A percentile compares a stretch with the other conserved stretches of the same genome.
Evolutionary conservation across 2,329 filamentous ascomycete species (phyloP).

Genomic region (Botrytis galanthina): DNA sequence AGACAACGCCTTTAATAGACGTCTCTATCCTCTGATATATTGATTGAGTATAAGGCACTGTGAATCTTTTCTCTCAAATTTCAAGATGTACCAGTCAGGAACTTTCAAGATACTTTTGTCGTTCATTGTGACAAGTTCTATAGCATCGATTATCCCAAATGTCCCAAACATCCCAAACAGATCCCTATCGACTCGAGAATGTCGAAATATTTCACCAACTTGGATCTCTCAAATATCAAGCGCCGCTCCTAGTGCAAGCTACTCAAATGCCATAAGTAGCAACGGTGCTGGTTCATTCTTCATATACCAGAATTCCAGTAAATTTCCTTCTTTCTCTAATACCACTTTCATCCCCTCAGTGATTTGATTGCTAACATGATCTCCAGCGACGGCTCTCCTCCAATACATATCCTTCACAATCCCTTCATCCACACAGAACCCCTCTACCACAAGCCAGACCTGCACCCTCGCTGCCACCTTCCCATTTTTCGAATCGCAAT

Average conservation of each 20-base stretch:
- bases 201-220: not conserved
- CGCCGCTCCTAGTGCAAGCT: not conserved
- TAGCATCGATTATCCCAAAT: not conserved
- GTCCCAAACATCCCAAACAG: not conserved
- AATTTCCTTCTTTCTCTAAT: not conserved
- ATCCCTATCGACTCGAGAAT: not conserved
- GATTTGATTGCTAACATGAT: not conserved
- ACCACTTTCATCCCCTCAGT: not conserved
- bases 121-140: not conserved
- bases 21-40: not conserved
- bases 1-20: not conserved
- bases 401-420: not conserved
- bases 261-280: not conserved
- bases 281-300: not conserved
- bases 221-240: not conserved
- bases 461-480: not conserved
- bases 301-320: not conserved
- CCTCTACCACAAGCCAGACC: not conserved
- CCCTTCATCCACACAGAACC: not conserved
- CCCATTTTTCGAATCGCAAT: constrained; percentile 1
- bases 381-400: not conserved
- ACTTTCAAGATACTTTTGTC: not conserved
- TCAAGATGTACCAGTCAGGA: not conserved
- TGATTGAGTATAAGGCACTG: not conserved
- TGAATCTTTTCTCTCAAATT: not conserved